Percentiles rank a stretch among this genome's conserved stretches.
These are phyloP conservation scores for Pseudocercospora fijiensis DNA, from an alignment of 2,329 filamentous ascomycete genomes.

Conservation along the genomic window DNA sequence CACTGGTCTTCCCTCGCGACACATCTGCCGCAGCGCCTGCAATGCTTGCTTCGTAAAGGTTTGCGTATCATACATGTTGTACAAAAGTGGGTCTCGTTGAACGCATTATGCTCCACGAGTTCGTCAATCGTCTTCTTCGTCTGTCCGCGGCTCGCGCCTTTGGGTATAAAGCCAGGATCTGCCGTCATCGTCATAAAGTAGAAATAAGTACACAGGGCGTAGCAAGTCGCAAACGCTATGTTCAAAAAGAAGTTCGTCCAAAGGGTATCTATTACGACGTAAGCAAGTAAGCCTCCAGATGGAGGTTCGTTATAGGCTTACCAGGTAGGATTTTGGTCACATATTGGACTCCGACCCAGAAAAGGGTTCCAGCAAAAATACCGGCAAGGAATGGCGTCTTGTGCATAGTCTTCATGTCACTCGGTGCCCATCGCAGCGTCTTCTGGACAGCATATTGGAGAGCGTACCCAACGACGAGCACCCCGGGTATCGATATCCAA, in stretches of 20 bases:
- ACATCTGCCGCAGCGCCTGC: conserved; percentile 84
- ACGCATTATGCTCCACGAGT: conserved; percentile 79
- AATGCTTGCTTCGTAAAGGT: conserved; percentile 93
- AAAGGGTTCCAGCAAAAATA: conserved; percentile 84
- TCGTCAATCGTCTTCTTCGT: conserved; percentile 89
- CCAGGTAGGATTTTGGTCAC: conserved; percentile 70
- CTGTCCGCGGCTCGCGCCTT: conserved; percentile 81
- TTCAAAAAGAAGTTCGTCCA: conserved; percentile 71
- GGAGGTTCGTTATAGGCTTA: conserved; percentile 44
- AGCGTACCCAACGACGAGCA: conserved; percentile 63
- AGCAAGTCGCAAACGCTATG: conserved; percentile 66
- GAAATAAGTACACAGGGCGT: conserved; percentile 74
- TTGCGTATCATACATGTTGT: conserved; percentile 91
- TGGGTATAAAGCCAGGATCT: conserved; percentile 91
- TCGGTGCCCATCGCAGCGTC: conserved; percentile 75
- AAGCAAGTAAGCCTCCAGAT: conserved; percentile 12
- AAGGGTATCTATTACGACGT: conserved; percentile 58
- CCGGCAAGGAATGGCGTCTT: conserved; percentile 92
- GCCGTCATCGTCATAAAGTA: conserved; percentile 81
- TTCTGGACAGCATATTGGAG: conserved; percentile 77
- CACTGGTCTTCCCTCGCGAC: conserved; percentile 96
- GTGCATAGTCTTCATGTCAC: conserved; percentile 86
- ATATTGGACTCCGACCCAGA: conserved; percentile 77
- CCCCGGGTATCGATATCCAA: conserved; percentile 72
- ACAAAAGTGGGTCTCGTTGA: conserved; percentile 92